Conservation (phyloP, 1,139 yeast genomes). For the Geotrichum candidum region DNA sequence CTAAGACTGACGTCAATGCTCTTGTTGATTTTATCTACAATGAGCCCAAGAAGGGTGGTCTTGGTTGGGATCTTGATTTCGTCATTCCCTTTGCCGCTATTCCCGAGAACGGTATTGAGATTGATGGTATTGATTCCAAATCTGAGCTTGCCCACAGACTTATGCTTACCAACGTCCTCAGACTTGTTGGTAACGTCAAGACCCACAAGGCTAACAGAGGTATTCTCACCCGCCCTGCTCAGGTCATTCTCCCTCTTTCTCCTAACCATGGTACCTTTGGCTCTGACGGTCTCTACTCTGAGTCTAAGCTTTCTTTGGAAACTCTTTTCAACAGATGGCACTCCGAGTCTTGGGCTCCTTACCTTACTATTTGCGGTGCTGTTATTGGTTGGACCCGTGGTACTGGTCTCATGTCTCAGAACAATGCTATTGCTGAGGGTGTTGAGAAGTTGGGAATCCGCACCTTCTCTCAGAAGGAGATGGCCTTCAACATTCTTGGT, state of each 20-base stretch:
- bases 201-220: conserved; percentile 64
- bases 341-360: conserved; percentile 93
- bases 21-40: conserved; percentile 81
- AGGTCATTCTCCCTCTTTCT: conserved; percentile 89
- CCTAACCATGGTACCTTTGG: conserved; percentile 99
- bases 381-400: conserved; percentile 99
- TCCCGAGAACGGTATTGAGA: conserved; percentile 96
- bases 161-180: conserved; percentile 90
- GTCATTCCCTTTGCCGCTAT: conserved; percentile 94
- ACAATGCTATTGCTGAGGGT: conserved; percentile 96
- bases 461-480: conserved; percentile 96
- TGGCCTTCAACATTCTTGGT: conserved; percentile 97
- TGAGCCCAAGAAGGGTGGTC: conserved; percentile 76
- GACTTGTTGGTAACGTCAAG: conserved; percentile 88
- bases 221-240: conserved; percentile 82
- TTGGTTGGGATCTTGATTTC: conserved; percentile 97
- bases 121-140: conserved; percentile 86
- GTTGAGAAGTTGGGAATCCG: conserved; percentile 93
- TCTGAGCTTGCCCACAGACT: conserved; percentile 97
- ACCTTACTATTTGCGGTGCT: conserved; percentile 95
- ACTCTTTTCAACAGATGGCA: conserved; percentile 98
- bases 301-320: conserved; percentile 90
- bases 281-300: conserved; percentile 95
- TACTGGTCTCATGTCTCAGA: conserved; percentile 96
- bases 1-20: conserved; percentile 86